These are phyloP conservation scores for Medicago lupulina DNA, from an alignment of 306 rosid species.

Conservation along the genomic window DNA sequence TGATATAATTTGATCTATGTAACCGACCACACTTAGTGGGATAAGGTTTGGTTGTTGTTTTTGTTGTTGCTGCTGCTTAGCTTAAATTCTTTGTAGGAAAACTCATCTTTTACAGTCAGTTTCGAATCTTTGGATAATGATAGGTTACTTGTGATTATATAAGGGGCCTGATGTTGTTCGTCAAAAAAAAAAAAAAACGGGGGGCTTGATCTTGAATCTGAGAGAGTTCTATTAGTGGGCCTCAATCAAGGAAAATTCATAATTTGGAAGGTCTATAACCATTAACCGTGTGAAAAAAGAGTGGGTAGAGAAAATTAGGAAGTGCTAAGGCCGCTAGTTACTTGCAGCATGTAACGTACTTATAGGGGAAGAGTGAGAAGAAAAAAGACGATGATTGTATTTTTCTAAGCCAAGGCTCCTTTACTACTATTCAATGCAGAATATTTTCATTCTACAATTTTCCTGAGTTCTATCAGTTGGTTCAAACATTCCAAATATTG, in stretches of 20 bases:
- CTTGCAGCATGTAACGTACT: not conserved
- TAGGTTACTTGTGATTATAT: not conserved
- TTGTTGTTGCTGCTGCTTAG: not conserved
- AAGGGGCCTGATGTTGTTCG: not conserved
- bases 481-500: not conserved
- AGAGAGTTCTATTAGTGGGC: not conserved
- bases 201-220: not conserved
- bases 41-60: too few species aligned
- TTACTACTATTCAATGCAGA: not conserved
- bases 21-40: too few species aligned
- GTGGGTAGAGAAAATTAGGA: not conserved
- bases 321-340: not conserved
- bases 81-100: slow-evolving; percentile 20
- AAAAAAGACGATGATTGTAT: not conserved
- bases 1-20: too few species aligned
- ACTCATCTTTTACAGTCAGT: not conserved
- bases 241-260: not conserved
- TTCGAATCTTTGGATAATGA: not conserved
- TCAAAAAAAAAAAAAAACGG: too few species aligned
- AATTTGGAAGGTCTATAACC: not conserved
- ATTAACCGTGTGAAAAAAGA: too few species aligned
- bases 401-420: not conserved
- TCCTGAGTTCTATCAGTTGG: not conserved
- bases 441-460: not conserved
- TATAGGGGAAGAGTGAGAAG: not conserved